These are phyloP conservation scores for Melanomma pulvis-pyrius DNA, from an alignment of 495 filamentous ascomycete species.

Conservation along the genomic window DNA sequence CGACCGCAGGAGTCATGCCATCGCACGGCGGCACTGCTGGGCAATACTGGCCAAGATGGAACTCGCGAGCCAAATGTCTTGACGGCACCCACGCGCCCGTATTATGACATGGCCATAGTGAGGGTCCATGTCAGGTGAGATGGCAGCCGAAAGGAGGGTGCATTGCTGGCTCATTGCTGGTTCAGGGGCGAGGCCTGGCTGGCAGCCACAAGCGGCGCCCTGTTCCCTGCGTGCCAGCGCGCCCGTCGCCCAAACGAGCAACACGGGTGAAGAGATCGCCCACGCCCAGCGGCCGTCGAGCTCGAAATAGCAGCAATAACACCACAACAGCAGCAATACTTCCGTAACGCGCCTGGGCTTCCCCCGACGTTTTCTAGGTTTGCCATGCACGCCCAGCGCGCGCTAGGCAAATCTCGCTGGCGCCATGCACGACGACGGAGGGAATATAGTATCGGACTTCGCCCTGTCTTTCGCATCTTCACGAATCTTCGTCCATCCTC, in stretches of 20 bases:
- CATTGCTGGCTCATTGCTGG: not conserved
- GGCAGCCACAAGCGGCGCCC: not conserved
- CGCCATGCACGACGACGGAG: not conserved
- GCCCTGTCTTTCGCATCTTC: not conserved
- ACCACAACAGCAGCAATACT: constrained; percentile 8
- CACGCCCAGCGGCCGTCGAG: not conserved
- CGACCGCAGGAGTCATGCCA: not conserved
- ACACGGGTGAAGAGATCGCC: constrained; percentile 9
- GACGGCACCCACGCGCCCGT: not conserved
- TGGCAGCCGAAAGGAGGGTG: too few relatives aligned
- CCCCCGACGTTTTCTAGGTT: not conserved
- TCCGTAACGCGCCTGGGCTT: not conserved
- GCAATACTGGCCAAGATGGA: too few relatives aligned
- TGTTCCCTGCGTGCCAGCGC: not conserved
- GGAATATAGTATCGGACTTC: constrained; percentile 7
- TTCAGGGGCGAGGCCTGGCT: not conserved
- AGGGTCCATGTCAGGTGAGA: not conserved
- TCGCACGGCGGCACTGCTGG: too few relatives aligned
- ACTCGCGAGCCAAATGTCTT: too few relatives aligned
- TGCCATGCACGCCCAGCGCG: constrained; percentile 18
- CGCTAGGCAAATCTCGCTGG: constrained; percentile 1
- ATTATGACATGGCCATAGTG: not conserved
- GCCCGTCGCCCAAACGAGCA: not conserved
- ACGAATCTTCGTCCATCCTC: constrained; percentile 11
- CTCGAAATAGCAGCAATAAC: constrained; percentile 11